Evolutionary conservation across 1,139 yeast genomes (phyloP), one percentile per base, ranked within the genome.

Genomic region (Hyphopichia khmerensis): DNA sequence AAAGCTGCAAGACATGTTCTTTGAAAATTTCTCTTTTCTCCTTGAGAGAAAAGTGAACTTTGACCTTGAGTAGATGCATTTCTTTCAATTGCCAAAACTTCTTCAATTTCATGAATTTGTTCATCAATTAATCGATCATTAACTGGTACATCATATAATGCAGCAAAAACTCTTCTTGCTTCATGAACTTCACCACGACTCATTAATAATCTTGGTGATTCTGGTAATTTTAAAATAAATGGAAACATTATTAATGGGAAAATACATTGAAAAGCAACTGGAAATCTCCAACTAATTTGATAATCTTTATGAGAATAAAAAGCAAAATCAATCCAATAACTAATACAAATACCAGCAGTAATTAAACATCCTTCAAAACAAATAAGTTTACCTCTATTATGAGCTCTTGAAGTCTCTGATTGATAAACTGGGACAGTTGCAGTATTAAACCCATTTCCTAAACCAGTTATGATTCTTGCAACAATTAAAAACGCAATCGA

Each of bases 161-260:
- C 62, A 14, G 74, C 62, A 43, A 76, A 56, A 16, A 75, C 65
- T 17, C 56, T 60, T 45, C 71, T 62, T 2, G 85, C 86, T 48
- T 80, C 84, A 4, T 65, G 66, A 23, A 59, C 55, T 43, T 71
- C 60, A 17, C 69, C 72, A 43, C 61, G 60, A 38, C 65, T 60
- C 27, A 74, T 55, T 40, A 75, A 60, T 77, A 78, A 75, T 52
- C 80, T 66, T 9, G 81, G 81, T 6, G 79, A 65, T 52, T 72
- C 77, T 3, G 77, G 78, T 16, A 65, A 56, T 34, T 50, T 45
- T 36, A 60, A 53, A 33, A 59, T 52, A 10, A 51, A 49, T 35
- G 50, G 48, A 10, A 59, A 47, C 38, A 52, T 48, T 21, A 55
- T 27, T 10, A 62, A 18, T 1, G 65, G 64, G 54, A 63, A 63